phyloP scores from a whole-genome alignment of 805 yeast species.

The Ascoidea asiatica region DNA sequence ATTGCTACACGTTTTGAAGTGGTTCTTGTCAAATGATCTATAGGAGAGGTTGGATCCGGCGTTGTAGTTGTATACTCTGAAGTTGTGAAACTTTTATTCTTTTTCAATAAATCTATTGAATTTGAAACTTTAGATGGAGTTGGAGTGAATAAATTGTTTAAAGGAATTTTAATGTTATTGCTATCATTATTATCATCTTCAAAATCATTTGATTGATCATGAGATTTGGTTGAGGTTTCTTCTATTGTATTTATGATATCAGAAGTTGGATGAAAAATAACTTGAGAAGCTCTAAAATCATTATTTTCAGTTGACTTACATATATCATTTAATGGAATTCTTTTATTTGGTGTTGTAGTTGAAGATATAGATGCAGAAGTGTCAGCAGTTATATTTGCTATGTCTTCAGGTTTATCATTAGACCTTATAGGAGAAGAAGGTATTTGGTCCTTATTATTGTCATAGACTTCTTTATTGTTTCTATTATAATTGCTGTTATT shows the following conservation, averaged over 20 bases:
- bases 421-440: not conserved
- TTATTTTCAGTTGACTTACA: no score
- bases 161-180: no score
- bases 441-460: no score
- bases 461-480: not conserved
- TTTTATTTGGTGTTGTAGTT: slow-evolving; percentile 17
- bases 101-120: no score
- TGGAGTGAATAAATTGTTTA: no score
- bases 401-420: not conserved
- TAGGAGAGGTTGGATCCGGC: not conserved
- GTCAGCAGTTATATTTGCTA: no score
- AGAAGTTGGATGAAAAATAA: not conserved
- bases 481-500: not conserved
- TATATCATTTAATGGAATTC: not conserved
- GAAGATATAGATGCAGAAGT: slow-evolving; percentile 16
- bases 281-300: not conserved
- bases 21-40: not conserved
- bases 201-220: not conserved
- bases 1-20: not conserved
- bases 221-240: not conserved
- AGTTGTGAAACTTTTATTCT: not conserved
- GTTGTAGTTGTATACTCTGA: not conserved
- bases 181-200: no score
- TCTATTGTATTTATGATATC: not conserved
- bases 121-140: no score